Base-by-base conservation (phyloP, 2,329 filamentous ascomycete genomes). In the Byssoonygena ceratinophila region DNA sequence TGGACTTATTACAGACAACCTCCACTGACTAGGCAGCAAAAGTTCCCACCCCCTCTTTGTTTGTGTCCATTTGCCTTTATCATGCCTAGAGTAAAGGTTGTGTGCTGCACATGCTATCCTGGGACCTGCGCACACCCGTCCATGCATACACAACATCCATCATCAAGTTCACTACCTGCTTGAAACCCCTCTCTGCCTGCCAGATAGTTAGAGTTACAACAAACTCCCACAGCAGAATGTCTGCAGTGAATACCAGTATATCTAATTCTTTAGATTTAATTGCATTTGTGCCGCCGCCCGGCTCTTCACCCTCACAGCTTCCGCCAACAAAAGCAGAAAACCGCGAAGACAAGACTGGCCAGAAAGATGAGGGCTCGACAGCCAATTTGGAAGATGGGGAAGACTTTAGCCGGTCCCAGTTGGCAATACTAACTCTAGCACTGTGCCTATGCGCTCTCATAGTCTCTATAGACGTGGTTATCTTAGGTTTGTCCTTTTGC, bases 401-500 rank as follows among this genome's bases (percentile, higher is more conserved):
- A 16, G 6, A 41, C 29, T 9, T 29, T 11, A 25, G 36, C 22
- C 44, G n/a, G n/a, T 25, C 39, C 27, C 44, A 53, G 20, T 22
- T 53, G 32, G 20, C 45, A 18, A 27, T 53, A 32, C 36, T 53
- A 12, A 47, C 34, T 23, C 18, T 48, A 14, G 34, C 43, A 20
- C 23, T 48, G n/a, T 53, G 51, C 23, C n/a, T 53, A 32, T 37
- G 44, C 16, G 27, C 45, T n/a, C 31, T 53, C 12, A 44, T 53
- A 18, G 44, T 53, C n/a, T 46, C 43, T 11, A 4, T 53, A 41
- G 51, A 53, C 27, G 32, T 37, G 11, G 39, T 48, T 37, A 47
- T 53, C 27, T 18, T 53, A 36, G 51, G 51, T 47, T 9, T 23
- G 44, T 51, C 44, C 9, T 12, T 16, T 14, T 40, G 5, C 47